phyloP scores from a whole-genome alignment of 2,329 filamentous ascomycete genomes.

The Ophiognomonia clavigignenti-juglandacearum region DNA sequence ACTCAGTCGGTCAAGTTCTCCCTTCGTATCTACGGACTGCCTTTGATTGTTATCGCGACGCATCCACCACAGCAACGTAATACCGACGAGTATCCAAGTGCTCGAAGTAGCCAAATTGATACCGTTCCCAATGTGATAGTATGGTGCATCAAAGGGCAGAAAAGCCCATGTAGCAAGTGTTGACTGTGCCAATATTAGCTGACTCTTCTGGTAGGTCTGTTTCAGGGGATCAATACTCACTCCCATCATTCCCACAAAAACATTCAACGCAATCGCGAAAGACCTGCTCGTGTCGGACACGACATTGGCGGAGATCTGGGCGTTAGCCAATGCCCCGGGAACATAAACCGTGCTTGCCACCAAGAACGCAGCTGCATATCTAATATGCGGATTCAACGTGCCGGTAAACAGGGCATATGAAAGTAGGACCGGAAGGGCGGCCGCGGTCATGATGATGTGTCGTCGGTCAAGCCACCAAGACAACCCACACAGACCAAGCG shows the following conservation, averaged over 20 bases:
- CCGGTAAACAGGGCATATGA: slow-evolving; percentile 68
- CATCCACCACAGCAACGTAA: slow-evolving; percentile 55
- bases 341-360: slow-evolving; percentile 58
- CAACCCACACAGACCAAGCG: slow-evolving; percentile 51
- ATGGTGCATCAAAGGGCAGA: slow-evolving; percentile 55
- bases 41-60: slow-evolving; percentile 54
- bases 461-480: slow-evolving; percentile 56
- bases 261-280: slow-evolving; percentile 22
- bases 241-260: background rate
- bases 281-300: slow-evolving; percentile 63
- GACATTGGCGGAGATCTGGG: slow-evolving; percentile 63
- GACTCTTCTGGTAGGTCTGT: no score
- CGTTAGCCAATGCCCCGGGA: slow-evolving; percentile 60
- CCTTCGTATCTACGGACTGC: slow-evolving; percentile 52
- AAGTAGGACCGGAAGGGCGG: slow-evolving; percentile 56
- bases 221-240: background rate
- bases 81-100: slow-evolving; percentile 47
- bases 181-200: slow-evolving; percentile 17
- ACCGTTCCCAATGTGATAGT: slow-evolving; percentile 67
- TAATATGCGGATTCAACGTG: slow-evolving; percentile 40
- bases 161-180: slow-evolving; percentile 59
- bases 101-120: slow-evolving; percentile 61
- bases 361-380: slow-evolving; percentile 66
- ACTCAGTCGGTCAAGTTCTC: slow-evolving; percentile 47
- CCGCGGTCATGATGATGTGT: slow-evolving; percentile 53